Conservation (phyloP, 257 asterid species). For the Nyctanthes arbortristis region DNA sequence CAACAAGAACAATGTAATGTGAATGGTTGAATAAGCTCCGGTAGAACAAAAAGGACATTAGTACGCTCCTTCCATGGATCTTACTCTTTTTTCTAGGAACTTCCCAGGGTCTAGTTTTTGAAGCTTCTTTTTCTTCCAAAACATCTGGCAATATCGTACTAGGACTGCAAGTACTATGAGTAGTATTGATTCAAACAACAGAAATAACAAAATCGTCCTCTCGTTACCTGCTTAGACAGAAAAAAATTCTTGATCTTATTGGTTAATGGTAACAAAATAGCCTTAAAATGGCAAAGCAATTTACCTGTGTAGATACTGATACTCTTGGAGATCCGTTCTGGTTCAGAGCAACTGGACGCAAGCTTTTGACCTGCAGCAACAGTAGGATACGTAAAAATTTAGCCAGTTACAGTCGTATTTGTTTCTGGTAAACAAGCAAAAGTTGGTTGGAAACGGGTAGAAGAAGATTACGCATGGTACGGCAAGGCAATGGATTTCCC, state of each 20-base stretch:
- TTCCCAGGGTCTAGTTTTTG: constrained; percentile 62
- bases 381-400: constrained; percentile 4
- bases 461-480: constrained; percentile 58
- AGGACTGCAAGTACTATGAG: constrained; percentile 55
- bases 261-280: neutral
- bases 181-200: constrained; percentile 63
- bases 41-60: neutral
- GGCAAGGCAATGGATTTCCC: constrained; percentile 64
- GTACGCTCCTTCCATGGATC: constrained; percentile 9
- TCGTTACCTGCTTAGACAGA: constrained; percentile 64
- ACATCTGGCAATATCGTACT: constrained; percentile 59
- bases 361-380: constrained; percentile 65
- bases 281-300: neutral
- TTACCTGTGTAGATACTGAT: constrained; percentile 59
- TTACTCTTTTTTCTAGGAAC: constrained; percentile 89
- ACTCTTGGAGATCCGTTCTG: constrained; percentile 49
- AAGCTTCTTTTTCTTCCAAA: constrained; percentile 91
- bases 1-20: neutral
- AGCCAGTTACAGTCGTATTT: neutral
- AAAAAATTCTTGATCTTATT: neutral
- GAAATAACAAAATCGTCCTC: constrained; percentile 55
- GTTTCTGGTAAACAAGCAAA: constrained; percentile 1
- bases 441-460: neutral
- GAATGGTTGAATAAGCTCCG: neutral
- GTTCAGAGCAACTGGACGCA: constrained; percentile 73